phyloP scores from a whole-genome alignment of 108 stramenopile genomes.

The Licmophora abbreviata region DNA sequence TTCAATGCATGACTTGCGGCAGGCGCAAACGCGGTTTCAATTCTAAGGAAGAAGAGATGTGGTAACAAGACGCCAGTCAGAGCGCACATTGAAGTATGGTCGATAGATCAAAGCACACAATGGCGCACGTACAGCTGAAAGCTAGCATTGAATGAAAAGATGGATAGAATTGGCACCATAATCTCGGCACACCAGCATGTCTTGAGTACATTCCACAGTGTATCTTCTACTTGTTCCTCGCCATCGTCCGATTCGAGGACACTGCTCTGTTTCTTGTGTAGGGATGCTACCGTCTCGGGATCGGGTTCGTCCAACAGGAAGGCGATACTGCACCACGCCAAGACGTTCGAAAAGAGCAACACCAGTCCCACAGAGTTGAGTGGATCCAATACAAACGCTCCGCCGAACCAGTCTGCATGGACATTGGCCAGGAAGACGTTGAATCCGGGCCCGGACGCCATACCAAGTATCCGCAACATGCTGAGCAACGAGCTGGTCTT shows the following conservation, averaged over 20 bases:
- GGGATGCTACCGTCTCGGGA: background rate
- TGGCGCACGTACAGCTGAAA: slow-evolving; percentile 39
- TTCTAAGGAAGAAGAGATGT: slow-evolving; percentile 5
- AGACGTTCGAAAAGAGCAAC: slow-evolving; percentile 33
- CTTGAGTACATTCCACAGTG: slow-evolving; percentile 15
- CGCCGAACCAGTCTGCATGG: slow-evolving; percentile 15
- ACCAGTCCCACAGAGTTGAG: slow-evolving; percentile 66
- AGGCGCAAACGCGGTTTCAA: slow-evolving; percentile 67
- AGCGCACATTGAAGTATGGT: background rate
- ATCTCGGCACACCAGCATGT: slow-evolving; percentile 23
- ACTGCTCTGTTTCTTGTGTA: slow-evolving; percentile 5
- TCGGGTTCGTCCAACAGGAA: slow-evolving; percentile 54
- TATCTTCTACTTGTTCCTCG: no score
- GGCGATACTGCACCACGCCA: slow-evolving; percentile 23
- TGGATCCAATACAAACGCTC: slow-evolving; percentile 30
- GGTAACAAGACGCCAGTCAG: background rate
- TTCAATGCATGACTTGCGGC: slow-evolving; percentile 44
- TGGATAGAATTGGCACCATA: slow-evolving; percentile 43
- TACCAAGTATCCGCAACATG: slow-evolving; percentile 55
- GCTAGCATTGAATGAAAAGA: slow-evolving; percentile 55
- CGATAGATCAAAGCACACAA: background rate
- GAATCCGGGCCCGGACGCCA: slow-evolving; percentile 53
- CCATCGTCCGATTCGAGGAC: background rate
- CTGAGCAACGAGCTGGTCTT: slow-evolving; percentile 31
- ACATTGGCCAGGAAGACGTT: slow-evolving; percentile 40